phyloP scores from a whole-genome alignment of 2,329 filamentous ascomycete species.

The Colletotrichum sidae region DNA sequence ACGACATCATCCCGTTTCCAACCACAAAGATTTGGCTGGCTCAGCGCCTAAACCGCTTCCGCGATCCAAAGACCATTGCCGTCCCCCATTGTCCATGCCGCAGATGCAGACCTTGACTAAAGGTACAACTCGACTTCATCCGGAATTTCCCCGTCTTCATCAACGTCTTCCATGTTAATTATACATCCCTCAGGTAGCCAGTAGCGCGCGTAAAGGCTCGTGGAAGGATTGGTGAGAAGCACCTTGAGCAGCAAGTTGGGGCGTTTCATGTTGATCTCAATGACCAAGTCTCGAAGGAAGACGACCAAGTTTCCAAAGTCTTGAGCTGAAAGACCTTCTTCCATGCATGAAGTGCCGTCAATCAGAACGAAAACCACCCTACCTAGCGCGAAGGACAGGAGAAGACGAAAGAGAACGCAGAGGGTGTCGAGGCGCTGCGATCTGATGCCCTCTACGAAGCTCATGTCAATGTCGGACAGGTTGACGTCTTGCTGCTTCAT shows the following conservation, averaged over 20 bases:
- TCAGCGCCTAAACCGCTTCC: too few species aligned
- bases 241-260: conserved; percentile 15
- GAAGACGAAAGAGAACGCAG: background rate
- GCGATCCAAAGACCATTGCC: too few species aligned
- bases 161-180: conserved; percentile 24
- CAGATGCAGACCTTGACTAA: background rate
- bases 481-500: conserved; percentile 9
- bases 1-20: too few species aligned
- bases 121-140: background rate
- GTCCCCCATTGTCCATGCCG: too few species aligned
- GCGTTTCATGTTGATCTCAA: conserved; percentile 4
- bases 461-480: conserved; percentile 11
- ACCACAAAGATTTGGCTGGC: too few species aligned
- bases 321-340: background rate
- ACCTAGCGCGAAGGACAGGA: background rate
- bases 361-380: conserved; percentile 11
- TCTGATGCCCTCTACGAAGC: conserved; percentile 16
- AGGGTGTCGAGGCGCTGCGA: background rate
- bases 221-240: conserved; percentile 4
- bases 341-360: conserved; percentile 13
- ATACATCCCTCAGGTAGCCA: background rate
- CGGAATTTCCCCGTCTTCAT: background rate
- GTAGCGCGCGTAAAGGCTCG: background rate
- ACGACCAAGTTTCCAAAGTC: background rate
- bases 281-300: conserved; percentile 2